These are phyloP conservation scores for Colletotrichum incanum DNA, from an alignment of 2,329 filamentous ascomycete species.

Conservation along the genomic window DNA sequence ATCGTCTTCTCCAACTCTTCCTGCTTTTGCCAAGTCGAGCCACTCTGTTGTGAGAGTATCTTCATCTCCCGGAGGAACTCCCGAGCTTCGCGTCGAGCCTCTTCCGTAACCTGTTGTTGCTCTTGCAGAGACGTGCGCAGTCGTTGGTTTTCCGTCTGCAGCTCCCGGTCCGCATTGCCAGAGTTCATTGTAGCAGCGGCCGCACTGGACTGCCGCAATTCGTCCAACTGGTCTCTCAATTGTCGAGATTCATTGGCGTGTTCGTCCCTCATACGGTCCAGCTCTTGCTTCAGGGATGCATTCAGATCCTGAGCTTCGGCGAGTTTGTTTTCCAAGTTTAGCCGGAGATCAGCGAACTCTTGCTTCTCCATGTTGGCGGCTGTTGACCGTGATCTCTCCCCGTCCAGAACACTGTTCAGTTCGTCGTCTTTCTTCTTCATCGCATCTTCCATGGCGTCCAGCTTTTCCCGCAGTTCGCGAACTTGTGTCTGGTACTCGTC, in stretches of 20 bases:
- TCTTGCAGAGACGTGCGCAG: conserved; percentile 76
- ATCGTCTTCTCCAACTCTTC: conserved; percentile 83
- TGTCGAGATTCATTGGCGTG: conserved; percentile 76
- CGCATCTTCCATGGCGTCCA: conserved; percentile 79
- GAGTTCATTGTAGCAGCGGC: conserved; percentile 43
- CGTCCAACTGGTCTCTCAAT: conserved; percentile 75
- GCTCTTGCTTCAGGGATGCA: conserved; percentile 82
- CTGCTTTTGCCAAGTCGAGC: conserved; percentile 85
- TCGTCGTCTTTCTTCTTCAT: conserved; percentile 82
- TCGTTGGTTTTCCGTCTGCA: conserved; percentile 79
- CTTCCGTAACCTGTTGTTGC: conserved; percentile 87
- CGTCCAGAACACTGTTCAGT: conserved; percentile 71
- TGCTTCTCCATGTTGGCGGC: conserved; percentile 75
- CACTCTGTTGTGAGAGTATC: conserved; percentile 84
- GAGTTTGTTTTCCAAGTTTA: conserved; percentile 80
- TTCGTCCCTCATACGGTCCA: conserved; percentile 80
- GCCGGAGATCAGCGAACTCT: conserved; percentile 78
- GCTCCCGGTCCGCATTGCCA: conserved; percentile 64
- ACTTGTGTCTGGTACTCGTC: conserved; percentile 87
- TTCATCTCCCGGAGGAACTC: conserved; percentile 93
- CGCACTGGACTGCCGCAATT: conserved; percentile 57
- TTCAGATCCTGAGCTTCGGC: conserved; percentile 83
- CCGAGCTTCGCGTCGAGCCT: conserved; percentile 88
- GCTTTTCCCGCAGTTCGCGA: conserved; percentile 79
- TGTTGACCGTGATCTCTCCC: conserved; percentile 68